Base-by-base conservation (phyloP, 164 flowering plant genomes). In the Aristolochia fimbriata region DNA sequence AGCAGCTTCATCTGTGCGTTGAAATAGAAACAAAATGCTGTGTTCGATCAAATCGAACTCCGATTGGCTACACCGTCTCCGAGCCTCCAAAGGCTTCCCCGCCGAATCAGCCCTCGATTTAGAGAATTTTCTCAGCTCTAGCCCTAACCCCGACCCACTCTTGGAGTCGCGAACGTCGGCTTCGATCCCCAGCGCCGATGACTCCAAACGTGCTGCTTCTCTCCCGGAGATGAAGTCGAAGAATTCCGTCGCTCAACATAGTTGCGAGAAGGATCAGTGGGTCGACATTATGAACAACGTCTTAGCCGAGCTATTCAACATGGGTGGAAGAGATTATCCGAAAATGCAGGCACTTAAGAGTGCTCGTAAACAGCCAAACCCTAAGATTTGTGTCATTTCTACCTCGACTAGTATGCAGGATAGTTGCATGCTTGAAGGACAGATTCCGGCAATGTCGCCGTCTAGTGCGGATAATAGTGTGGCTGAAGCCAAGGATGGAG, bases 41-140 rank as follows among this genome's bases (percentile, higher is more conserved):
- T 74, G 81, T 65, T 73, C 85, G n/a, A 58, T 73, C 48, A 76
- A 76, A 65, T 77, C 89, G 47, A 70, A 68, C 22, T 68, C 86
- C 10, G 79, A 65, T 58, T 91, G 95, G 95, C 81, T 91, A 17
- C 87, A 83, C 73, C 84, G 90, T 48, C 87, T 91, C 68, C 90
- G 95, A 1, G 70, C 84, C 48, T 75, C 74, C 68, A 78, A 74
- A 71, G 91, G 91, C 51, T 77, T 87, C 64, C 80, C 91, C 6
- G 50, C 68, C 60, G 75, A 41, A 59, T 66, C 64, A 55, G 65
- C 59, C 62, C 73, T 51, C 57, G 77, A 71, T 65, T 82, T 84
- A 63, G 92, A 77, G 59, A 74, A 74, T 17, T 83, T 80, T 75
- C 81, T 82, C 70, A 62, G 70, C 67, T 68, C 73, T 55, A 72